Conservation (phyloP, 148 eudicot species). For the Bassia scoparia region DNA sequence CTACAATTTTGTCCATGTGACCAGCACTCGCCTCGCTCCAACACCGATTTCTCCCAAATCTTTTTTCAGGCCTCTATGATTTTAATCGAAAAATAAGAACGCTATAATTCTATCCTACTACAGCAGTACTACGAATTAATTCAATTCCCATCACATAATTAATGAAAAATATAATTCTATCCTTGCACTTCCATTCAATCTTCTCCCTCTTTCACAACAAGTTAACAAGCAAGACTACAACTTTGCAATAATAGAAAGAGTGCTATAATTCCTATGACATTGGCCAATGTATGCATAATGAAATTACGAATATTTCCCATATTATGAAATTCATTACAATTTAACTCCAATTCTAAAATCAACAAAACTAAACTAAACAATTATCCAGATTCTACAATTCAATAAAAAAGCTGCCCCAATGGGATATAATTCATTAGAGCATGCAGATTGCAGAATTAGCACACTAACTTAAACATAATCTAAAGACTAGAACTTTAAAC, state of each 20-base stretch:
- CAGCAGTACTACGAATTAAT: no score
- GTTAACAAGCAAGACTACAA: no score
- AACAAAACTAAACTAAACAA: not conserved
- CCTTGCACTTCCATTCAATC: no score
- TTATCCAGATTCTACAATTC: not conserved
- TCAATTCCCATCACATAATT: no score
- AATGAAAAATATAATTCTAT: no score
- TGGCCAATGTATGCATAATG: no score
- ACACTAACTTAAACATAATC: not conserved
- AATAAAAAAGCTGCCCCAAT: not conserved
- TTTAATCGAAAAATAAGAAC: not conserved
- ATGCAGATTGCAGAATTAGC: not conserved
- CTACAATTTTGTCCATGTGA: no score
- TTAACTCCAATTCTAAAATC: not conserved
- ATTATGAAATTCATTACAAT: no score
- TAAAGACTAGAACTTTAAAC: not conserved
- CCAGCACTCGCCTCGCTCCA: not conserved
- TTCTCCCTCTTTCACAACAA: no score
- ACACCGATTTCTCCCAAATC: not conserved
- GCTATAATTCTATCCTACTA: not conserved
- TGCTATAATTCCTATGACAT: no score
- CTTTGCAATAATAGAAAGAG: no score
- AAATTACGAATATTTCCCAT: no score
- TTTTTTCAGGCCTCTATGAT: not conserved
- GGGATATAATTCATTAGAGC: not conserved